Evolutionary conservation across 176 grass and related monocot species (phyloP).

Genomic region (Aegilops longissima): DNA sequence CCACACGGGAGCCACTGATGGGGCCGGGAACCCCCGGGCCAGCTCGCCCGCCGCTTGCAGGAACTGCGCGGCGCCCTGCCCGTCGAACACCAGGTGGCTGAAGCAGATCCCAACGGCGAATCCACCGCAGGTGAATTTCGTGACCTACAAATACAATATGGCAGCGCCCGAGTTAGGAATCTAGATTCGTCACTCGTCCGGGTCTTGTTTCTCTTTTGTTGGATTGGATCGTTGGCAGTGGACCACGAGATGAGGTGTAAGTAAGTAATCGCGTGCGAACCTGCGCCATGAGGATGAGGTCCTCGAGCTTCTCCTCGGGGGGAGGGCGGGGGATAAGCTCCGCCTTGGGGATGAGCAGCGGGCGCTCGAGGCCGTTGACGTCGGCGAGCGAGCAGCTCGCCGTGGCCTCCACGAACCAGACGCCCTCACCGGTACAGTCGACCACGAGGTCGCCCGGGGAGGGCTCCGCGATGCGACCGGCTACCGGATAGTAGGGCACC

Average conservation of each 20-base stretch:
- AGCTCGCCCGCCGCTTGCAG: constrained; percentile 64
- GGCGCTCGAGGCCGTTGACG: constrained; percentile 76
- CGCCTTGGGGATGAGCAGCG: constrained; percentile 68
- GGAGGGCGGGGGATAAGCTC: constrained; percentile 66
- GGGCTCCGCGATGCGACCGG: constrained; percentile 49
- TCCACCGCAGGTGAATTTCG: constrained; percentile 81
- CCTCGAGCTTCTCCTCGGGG: constrained; percentile 51
- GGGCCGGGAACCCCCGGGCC: constrained; percentile 52
- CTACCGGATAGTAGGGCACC: constrained; percentile 69
- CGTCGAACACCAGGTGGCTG: constrained; percentile 83
- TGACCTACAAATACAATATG: constrained; percentile 47
- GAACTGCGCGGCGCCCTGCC: constrained; percentile 73
- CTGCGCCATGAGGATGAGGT: constrained; percentile 77
- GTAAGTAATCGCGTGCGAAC: constrained; percentile 28
- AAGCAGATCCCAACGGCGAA: constrained; percentile 78
- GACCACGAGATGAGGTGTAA: background rate
- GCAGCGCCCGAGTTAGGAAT: constrained; percentile 1
- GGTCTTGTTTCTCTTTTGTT: no score
- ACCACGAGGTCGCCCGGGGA: constrained; percentile 46
- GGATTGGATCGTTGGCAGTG: background rate
- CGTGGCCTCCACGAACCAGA: constrained; percentile 73
- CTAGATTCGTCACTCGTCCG: background rate
- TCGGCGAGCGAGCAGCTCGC: constrained; percentile 66
- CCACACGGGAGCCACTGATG: constrained; percentile 61
- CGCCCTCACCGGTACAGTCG: constrained; percentile 52